Percentiles rank a stretch among this genome's conserved stretches.
phyloP scores from a whole-genome alignment of 257 asterid genomes.

The Petunia secreta region DNA sequence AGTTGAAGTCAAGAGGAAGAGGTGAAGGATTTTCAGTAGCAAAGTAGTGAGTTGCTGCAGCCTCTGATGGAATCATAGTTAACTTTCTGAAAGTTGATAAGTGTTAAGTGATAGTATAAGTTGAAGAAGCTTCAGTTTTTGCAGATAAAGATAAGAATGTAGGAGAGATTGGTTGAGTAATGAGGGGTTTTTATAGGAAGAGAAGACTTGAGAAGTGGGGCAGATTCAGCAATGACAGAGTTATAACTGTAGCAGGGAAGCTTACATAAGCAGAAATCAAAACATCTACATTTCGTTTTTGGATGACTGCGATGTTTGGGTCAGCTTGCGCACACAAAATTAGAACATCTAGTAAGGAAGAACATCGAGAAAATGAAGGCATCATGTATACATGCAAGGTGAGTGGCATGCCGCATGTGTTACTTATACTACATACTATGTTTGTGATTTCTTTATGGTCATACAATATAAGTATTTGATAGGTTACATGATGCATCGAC shows the following conservation, averaged over 20 bases:
- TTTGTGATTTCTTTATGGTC: neutral
- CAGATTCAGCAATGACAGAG: conserved; percentile 31
- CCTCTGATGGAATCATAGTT: conserved; percentile 59
- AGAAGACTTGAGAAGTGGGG: conserved; percentile 32
- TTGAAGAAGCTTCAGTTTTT: conserved; percentile 15
- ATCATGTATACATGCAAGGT: conserved; percentile 48
- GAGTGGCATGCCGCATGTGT: neutral
- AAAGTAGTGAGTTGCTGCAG: conserved; percentile 56
- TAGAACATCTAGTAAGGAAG: too few species aligned
- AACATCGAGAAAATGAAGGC: too few species aligned
- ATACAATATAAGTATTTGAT: neutral
- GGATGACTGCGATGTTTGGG: too few species aligned
- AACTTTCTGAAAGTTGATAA: conserved; percentile 28
- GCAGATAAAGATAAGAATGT: conserved; percentile 32
- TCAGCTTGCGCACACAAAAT: too few species aligned
- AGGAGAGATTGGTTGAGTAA: too few species aligned
- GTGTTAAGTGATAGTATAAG: conserved; percentile 12
- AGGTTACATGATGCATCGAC: neutral
- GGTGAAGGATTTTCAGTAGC: conserved; percentile 44
- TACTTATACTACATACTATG: neutral
- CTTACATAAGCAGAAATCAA: conserved; percentile 46
- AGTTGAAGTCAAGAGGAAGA: conserved; percentile 44
- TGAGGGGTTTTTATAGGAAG: conserved; percentile 65
- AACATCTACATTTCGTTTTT: conserved; percentile 24
- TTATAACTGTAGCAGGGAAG: conserved; percentile 31